Evolutionary conservation across 345 rosid genomes (phyloP).

Genomic region (Gossypium sturtianum): DNA sequence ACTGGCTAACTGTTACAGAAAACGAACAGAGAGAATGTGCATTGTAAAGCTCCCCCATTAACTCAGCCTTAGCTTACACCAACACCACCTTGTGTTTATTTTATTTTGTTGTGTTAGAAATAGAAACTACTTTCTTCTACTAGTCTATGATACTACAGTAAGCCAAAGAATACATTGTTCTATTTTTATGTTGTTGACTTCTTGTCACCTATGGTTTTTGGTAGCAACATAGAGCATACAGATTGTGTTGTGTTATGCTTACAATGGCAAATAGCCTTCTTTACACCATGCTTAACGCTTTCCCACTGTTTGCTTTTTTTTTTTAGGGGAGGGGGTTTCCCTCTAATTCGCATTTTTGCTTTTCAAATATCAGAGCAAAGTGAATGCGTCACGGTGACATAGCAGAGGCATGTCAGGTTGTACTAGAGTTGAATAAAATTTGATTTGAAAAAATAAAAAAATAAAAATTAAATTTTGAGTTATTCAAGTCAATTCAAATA

Average conservation of each 20-base stretch:
- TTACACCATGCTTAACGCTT: constrained; percentile 1
- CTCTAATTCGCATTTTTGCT: neutral
- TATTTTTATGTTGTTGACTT: neutral
- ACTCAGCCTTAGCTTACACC: no score
- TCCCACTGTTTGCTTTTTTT: neutral
- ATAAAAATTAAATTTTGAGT: no score
- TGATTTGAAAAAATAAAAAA: no score
- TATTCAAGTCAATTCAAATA: no score
- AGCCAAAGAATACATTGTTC: constrained; percentile 8
- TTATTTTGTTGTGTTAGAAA: no score
- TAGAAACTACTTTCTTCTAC: no score
- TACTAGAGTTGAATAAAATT: no score
- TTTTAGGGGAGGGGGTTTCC: neutral
- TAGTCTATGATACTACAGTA: neutral
- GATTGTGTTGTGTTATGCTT: neutral
- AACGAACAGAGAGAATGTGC: no score
- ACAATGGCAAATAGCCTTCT: constrained; percentile 6
- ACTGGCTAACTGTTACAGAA: neutral
- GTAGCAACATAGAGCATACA: neutral
- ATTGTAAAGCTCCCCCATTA: no score
- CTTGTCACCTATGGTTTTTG: neutral
- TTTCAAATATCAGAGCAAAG: neutral
- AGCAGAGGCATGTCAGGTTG: neutral
- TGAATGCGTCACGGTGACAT: constrained; percentile 8
- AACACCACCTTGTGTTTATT: no score